Conservation (phyloP, 805 yeast genomes). For the Dipodascus albidus region DNA sequence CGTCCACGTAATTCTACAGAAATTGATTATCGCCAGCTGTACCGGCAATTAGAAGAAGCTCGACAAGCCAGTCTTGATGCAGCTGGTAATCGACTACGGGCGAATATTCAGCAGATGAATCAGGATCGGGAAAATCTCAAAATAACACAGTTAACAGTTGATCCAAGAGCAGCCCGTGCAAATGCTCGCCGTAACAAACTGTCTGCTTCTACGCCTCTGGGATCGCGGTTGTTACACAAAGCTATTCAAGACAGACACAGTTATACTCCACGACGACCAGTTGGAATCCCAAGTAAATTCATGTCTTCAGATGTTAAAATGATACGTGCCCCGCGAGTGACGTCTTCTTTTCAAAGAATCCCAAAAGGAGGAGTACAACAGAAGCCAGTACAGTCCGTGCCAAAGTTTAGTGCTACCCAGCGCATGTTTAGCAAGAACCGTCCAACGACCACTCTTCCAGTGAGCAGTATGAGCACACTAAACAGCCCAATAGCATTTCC, state of each 20-base stretch:
- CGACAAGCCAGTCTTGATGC: constrained; percentile 36
- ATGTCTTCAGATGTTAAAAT: too few species aligned
- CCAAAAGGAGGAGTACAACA: not conserved
- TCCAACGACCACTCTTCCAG: too few species aligned
- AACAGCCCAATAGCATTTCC: not conserved
- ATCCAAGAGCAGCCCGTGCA: constrained; percentile 13
- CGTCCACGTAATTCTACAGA: not conserved
- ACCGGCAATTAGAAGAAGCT: constrained; percentile 23
- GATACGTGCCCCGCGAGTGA: not conserved
- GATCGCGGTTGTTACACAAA: not conserved
- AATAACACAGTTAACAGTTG: constrained; percentile 14
- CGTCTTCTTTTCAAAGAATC: not conserved
- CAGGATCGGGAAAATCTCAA: constrained; percentile 18
- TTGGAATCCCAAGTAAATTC: too few species aligned
- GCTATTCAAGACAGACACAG: not conserved
- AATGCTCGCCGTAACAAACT: constrained; percentile 8
- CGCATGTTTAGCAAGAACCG: not conserved
- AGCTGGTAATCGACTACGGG: constrained; percentile 29
- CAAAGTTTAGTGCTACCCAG: not conserved
- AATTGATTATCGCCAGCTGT: constrained; percentile 18
- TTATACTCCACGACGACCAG: not conserved
- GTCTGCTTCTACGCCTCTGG: not conserved
- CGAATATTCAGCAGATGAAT: constrained; percentile 19
- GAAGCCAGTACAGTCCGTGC: not conserved
- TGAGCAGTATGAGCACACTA: not conserved